Conservation (phyloP, 495 filamentous ascomycete genomes). For the Baudoinia panamericana region DNA sequence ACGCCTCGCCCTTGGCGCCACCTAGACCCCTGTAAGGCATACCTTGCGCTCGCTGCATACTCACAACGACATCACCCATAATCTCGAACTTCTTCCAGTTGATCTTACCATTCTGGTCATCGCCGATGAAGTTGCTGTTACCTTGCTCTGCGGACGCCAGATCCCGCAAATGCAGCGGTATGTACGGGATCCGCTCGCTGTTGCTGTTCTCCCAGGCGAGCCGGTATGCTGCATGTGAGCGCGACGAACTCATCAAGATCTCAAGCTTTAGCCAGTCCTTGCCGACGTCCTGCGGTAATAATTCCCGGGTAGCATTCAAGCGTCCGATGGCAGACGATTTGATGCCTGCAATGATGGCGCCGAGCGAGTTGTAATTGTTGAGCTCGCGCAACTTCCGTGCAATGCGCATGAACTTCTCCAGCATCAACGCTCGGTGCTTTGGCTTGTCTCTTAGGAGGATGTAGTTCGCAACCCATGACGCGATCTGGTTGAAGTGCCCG, state of each 20-base stretch:
- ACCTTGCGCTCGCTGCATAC: conserved; percentile 80
- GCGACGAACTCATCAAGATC: conserved; percentile 82
- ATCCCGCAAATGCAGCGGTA: conserved; percentile 82
- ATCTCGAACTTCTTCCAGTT: conserved; percentile 99
- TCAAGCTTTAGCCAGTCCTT: conserved; percentile 80
- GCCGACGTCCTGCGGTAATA: conserved; percentile 54
- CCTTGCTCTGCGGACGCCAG: conserved; percentile 85
- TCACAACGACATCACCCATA: conserved; percentile 79
- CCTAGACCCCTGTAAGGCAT: conserved; percentile 62
- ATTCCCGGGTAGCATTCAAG: conserved; percentile 63
- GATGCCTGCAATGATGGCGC: conserved; percentile 84
- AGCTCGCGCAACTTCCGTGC: conserved; percentile 58
- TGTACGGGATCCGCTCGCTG: conserved; percentile 77
- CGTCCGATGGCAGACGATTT: conserved; percentile 78
- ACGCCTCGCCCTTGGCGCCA: conserved; percentile 37
- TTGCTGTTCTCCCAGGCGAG: conserved; percentile 93
- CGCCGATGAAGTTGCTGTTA: conserved; percentile 70
- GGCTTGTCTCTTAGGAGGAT: conserved; percentile 88
- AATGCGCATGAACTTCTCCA: conserved; percentile 82
- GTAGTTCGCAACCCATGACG: conserved; percentile 81
- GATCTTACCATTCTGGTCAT: conserved; percentile 36
- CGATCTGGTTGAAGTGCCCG: conserved; percentile 89
- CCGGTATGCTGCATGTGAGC: conserved; percentile 85
- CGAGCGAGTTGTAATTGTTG: conserved; percentile 95
- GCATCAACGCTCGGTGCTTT: conserved; percentile 76